Base-by-base conservation (phyloP, 2,329 filamentous ascomycete genomes). In the Alternaria novae-zelandiae region DNA sequence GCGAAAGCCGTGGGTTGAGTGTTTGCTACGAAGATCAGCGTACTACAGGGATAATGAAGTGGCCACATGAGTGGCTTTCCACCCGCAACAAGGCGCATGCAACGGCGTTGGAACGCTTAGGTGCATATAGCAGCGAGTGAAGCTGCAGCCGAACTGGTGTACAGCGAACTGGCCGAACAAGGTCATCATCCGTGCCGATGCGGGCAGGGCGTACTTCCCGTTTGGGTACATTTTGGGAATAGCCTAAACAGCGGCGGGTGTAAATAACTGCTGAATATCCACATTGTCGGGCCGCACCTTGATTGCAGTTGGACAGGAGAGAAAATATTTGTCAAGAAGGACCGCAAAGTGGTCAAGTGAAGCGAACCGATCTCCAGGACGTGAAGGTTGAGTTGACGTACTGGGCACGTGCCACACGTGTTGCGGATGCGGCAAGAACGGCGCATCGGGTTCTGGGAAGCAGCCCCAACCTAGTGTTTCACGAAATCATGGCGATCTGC, bases 371-470 rank as follows among this genome's bases (percentile, higher is more conserved):
- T 56, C 25, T 7, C 26, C 43, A 44, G 56, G 55, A 45, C 30
- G 32, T 41, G 44, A 45, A 30, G 30, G 44, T 10, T 23, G 21
- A 36, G 20, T 54, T 13, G 25, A 58, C 56, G 47, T 17, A 53
- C 36, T 28, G 25, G 5, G 57, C 61, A 61, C 57, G 51, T 57
- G 61, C 50, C 23, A 21, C 41, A 54, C 13, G 53, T 44, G 54
- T 53, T 61, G 46, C 26, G 36, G 59, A 46, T 36, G 49, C 59
- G 59, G 58, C 54, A 57, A 30, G 61, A 64, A 61, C 61, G 61
- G 56, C 44, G 26, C 45, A 54, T 54, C 28, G 61, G 61, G 43
- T 47, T 64, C 30, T 43, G 41, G 49, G 28, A 58, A 51, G 47
- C 55, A 58, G 44, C 45, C 45, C 61, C 44, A 54, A 44, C 32